Evolutionary conservation across 2,329 filamentous ascomycete genomes (phyloP).

Genomic region (Aureobasidium sp.): DNA sequence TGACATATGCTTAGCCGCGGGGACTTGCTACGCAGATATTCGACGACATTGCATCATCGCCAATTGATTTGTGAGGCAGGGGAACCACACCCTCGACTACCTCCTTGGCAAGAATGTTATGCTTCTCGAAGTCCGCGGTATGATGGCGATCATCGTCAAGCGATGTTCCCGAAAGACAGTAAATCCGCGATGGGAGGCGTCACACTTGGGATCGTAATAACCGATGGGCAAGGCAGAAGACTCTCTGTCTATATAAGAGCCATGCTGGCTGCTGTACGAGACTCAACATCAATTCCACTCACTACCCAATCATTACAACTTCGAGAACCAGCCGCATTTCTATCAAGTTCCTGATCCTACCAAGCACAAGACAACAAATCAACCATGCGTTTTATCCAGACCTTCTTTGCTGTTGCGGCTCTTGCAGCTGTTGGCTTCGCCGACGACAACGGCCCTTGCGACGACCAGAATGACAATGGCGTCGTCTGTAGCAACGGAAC

Average conservation of each 20-base stretch:
- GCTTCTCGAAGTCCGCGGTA: conserved; percentile 5
- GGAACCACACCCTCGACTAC: neutral
- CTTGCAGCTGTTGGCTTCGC: neutral
- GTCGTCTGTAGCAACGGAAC: neutral
- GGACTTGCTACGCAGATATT: neutral
- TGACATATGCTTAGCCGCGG: neutral
- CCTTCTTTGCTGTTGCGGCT: neutral
- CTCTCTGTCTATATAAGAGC: neutral
- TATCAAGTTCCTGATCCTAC: neutral
- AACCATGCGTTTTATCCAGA: neutral
- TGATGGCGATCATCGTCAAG: neutral
- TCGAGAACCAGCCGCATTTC: neutral
- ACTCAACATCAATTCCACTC: neutral
- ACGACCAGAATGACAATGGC: neutral
- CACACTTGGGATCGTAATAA: neutral
- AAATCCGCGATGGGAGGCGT: neutral
- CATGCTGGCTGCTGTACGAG: neutral
- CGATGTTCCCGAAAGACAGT: neutral
- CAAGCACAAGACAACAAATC: neutral
- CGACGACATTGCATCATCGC: neutral
- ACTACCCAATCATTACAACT: neutral
- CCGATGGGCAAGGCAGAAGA: neutral
- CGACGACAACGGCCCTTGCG: neutral
- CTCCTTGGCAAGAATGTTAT: neutral
- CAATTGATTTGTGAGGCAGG: neutral